These are phyloP conservation scores for Coemansia biformis DNA, from an alignment of 192 early-diverging fungal genomes.

Conservation along the genomic window DNA sequence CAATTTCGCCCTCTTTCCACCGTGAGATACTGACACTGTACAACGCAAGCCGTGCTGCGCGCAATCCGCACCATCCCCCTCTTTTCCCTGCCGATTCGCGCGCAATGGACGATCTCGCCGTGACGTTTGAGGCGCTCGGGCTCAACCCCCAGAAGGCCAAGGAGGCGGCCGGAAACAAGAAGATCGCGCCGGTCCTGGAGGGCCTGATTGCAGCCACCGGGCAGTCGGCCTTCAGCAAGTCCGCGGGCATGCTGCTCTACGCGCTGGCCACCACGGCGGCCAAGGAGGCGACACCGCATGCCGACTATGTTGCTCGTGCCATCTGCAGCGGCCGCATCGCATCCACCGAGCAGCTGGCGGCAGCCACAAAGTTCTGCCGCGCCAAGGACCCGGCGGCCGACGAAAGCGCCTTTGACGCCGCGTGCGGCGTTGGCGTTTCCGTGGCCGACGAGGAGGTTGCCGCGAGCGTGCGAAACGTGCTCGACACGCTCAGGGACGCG, in stretches of 20 bases:
- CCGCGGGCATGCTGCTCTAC: slow-evolving; percentile 79
- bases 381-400: slow-evolving; percentile 56
- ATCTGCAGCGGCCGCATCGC: slow-evolving; percentile 66
- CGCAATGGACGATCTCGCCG: slow-evolving; percentile 48
- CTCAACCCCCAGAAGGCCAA: slow-evolving; percentile 86
- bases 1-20: too few species aligned
- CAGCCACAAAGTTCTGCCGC: slow-evolving; percentile 85
- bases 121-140: slow-evolving; percentile 81
- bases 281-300: slow-evolving; percentile 62
- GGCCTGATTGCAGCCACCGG: slow-evolving; percentile 66
- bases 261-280: slow-evolving; percentile 81
- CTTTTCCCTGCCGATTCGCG: neutral
- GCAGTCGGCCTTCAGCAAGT: slow-evolving; percentile 57
- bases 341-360: slow-evolving; percentile 81
- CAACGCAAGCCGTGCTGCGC: too few species aligned
- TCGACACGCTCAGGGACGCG: slow-evolving; percentile 62
- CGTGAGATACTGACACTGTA: too few species aligned
- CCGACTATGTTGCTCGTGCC: slow-evolving; percentile 75
- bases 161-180: slow-evolving; percentile 95
- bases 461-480: slow-evolving; percentile 56
- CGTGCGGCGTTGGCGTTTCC: slow-evolving; percentile 89
- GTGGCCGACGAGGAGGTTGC: slow-evolving; percentile 75
- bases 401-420: slow-evolving; percentile 71
- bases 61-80: neutral
- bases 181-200: slow-evolving; percentile 75